These are phyloP conservation scores for Ceratocystis lukuohia DNA, from an alignment of 2,329 filamentous ascomycete genomes.

Conservation along the genomic window DNA sequence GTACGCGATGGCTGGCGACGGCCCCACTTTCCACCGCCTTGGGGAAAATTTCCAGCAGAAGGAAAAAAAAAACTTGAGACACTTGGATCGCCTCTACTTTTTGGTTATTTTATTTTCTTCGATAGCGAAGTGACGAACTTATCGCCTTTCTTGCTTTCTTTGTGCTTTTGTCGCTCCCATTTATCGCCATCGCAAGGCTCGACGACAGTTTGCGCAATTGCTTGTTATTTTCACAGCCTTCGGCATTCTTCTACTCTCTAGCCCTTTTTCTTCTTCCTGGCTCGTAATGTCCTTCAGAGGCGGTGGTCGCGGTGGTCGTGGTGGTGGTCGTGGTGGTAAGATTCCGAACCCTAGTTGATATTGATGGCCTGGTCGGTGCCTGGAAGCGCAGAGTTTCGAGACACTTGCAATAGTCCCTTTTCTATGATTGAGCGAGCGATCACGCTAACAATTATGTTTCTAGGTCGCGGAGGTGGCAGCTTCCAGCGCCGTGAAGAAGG, in stretches of 20 bases:
- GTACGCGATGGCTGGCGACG: not conserved
- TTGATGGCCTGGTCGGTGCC: not conserved
- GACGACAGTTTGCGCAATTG: not conserved
- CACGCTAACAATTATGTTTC: slow-evolving; percentile 10
- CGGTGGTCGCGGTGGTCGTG: slow-evolving; percentile 27
- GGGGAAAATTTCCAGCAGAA: slow-evolving; percentile 16
- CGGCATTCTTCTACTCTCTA: not conserved
- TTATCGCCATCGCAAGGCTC: slow-evolving; percentile 1
- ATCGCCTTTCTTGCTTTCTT: slow-evolving; percentile 11
- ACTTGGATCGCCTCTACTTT: slow-evolving; percentile 10
- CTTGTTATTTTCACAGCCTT: not conserved
- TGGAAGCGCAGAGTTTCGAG: too few relatives aligned
- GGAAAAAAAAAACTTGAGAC: slow-evolving; percentile 19
- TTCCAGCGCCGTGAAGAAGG: slow-evolving; percentile 31
- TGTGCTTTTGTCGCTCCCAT: not conserved
- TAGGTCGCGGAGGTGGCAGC: slow-evolving; percentile 29
- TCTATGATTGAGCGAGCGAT: not conserved
- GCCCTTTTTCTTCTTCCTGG: slow-evolving; percentile 1
- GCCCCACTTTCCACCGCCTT: slow-evolving; percentile 19
- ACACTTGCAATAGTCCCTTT: too few relatives aligned
- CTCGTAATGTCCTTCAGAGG: slow-evolving; percentile 30
- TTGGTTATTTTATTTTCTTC: not conserved
- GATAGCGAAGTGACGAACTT: slow-evolving; percentile 6
- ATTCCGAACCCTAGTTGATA: slow-evolving; percentile 22
- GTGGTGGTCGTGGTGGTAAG: slow-evolving; percentile 28